Base-by-base conservation (phyloP, 106 monocot genomes). In the Posidonia australis region DNA sequence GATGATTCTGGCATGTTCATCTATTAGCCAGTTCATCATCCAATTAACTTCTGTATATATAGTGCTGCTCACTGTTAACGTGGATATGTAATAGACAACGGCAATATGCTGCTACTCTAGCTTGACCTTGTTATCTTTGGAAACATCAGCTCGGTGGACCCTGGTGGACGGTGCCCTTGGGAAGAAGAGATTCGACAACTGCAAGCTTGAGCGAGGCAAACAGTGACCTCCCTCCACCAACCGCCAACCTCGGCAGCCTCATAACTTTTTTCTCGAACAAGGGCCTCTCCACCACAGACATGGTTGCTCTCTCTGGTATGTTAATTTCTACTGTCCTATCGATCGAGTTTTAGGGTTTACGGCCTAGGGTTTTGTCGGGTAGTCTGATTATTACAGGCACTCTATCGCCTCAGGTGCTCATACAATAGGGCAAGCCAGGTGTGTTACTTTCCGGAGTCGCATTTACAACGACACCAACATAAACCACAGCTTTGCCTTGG, bases 81-180 rank as follows among this genome's bases (percentile, higher is more conserved):
- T 52, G 18, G 0, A 20, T 52, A 17, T 18, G 19, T 20, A 52
- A 5, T 13, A 18, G 17, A n/a, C 10, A n/a, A 13, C 18, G n/a
- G 7, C 5, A 12, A n/a, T 21, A 53, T 26, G 22, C 13, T 65
- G 9, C 11, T 22, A 9, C 65, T 10, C 10, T n/a, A n/a, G n/a
- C n/a, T n/a, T n/a, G n/a, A n/a, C n/a, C n/a, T n/a, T n/a, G n/a
- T n/a, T n/a, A 0, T 20, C 19, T 1, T 43, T 18, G 9, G 27
- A n/a, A n/a, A n/a, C n/a, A 13, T 28, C 51, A 92, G 88, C 54
- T 89, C 27, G 88, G 93, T 51, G 88, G 93, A 0, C 88, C 85
- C 17, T 44, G 74, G 61, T 93, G 88, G 88, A 72, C 70, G 0
- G 88, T 93, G 60, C 47, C 30, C 14, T 55, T 93, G 2, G 88